Evolutionary conservation across 1,284 basidiomycete species (phyloP).

Genomic region (Moesziomyces globuligerus): DNA sequence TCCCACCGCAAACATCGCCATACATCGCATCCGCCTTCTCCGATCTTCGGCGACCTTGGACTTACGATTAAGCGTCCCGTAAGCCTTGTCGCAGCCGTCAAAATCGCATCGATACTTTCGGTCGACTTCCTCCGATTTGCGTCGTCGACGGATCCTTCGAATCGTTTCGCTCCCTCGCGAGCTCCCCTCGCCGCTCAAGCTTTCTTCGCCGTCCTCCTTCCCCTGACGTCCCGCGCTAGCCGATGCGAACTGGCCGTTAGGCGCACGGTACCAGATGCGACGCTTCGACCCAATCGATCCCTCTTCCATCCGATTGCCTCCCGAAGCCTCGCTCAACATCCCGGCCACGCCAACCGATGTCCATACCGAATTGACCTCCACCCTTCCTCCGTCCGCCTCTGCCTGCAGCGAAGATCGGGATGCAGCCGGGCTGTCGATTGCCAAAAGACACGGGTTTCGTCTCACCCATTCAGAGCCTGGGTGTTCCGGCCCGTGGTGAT

Average conservation of each 20-base stretch:
- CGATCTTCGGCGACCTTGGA: not conserved
- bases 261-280: conserved; percentile 38
- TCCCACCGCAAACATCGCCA: conserved; percentile 18
- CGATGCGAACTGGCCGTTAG: conserved; percentile 45
- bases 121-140: conserved; percentile 74
- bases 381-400: not conserved
- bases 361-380: not conserved
- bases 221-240: conserved; percentile 15
- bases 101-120: conserved; percentile 83
- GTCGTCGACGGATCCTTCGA: conserved; percentile 45
- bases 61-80: conserved; percentile 81
- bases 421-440: not conserved
- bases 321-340: not conserved
- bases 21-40: too few relatives aligned
- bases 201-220: not conserved
- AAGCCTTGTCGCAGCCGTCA: conserved; percentile 82
- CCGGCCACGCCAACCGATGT: not conserved
- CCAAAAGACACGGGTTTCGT: not conserved
- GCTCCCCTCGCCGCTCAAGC: conserved; percentile 2
- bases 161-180: conserved; percentile 5
- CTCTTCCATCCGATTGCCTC: conserved; percentile 24
- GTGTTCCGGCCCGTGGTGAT: not conserved
- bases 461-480: too few relatives aligned
- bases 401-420: too few relatives aligned
- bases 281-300: conserved; percentile 33